These are phyloP conservation scores for Seiridium unicorne DNA, from an alignment of 2,329 filamentous ascomycete genomes.

Conservation along the genomic window DNA sequence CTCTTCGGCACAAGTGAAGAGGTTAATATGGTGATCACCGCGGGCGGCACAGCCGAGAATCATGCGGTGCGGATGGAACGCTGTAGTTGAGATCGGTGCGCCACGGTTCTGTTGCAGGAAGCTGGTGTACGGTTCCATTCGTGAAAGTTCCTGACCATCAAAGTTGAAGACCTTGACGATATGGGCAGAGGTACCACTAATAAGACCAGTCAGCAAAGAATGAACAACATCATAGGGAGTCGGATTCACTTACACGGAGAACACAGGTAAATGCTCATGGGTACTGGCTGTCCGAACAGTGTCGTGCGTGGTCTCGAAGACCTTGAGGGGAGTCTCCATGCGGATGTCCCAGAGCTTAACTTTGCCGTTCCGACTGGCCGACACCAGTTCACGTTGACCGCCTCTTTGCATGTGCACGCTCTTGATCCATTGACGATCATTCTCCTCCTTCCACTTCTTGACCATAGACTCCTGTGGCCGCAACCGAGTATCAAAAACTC, in stretches of 20 bases:
- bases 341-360: conserved; percentile 96
- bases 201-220: neutral
- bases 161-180: conserved; percentile 92
- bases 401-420: conserved; percentile 96
- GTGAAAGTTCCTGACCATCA: conserved; percentile 74
- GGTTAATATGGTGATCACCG: conserved; percentile 86
- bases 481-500: conserved; percentile 88
- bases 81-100: conserved; percentile 80
- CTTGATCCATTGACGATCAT: conserved; percentile 84
- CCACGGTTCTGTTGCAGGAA: conserved; percentile 80
- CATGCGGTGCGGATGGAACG: conserved; percentile 94
- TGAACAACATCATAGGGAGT: conserved; percentile 20
- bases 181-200: conserved; percentile 82
- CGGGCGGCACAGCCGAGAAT: conserved; percentile 84
- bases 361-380: conserved; percentile 87
- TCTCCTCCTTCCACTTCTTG: conserved; percentile 92
- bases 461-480: conserved; percentile 89
- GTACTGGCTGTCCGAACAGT: conserved; percentile 83
- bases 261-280: conserved; percentile 94
- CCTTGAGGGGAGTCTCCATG: conserved; percentile 73
- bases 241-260: conserved; percentile 73
- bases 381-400: conserved; percentile 86
- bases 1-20: conserved; percentile 69
- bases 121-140: conserved; percentile 85
- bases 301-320: conserved; percentile 72